These are phyloP conservation scores for Purshia tridentata DNA, from an alignment of 306 rosid genomes.

Conservation along the genomic window DNA sequence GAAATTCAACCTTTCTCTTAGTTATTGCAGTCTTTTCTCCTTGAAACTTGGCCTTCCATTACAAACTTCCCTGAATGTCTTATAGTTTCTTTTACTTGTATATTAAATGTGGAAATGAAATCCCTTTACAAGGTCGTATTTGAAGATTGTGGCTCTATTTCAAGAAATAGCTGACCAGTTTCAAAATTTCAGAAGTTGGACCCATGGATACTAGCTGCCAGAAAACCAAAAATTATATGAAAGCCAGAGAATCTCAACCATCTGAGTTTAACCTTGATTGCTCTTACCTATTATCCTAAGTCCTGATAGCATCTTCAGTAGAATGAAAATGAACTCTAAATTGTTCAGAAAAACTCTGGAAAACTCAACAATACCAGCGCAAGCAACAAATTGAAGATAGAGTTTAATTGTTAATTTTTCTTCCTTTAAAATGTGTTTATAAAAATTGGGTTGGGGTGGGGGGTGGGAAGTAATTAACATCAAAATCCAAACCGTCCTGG, in stretches of 20 bases:
- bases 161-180: neutral
- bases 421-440: too few species aligned
- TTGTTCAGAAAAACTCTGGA: too few species aligned
- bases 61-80: neutral
- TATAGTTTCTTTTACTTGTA: neutral
- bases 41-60: neutral
- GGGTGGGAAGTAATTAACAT: too few species aligned
- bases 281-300: neutral
- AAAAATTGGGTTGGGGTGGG: too few species aligned
- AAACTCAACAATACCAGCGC: too few species aligned
- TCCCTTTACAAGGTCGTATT: neutral
- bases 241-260: neutral
- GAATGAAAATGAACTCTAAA: too few species aligned
- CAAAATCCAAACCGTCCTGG: too few species aligned
- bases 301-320: neutral
- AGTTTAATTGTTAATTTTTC: too few species aligned
- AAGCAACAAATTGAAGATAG: too few species aligned
- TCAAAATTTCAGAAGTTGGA: neutral
- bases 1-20: neutral
- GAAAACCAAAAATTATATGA: neutral
- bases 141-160: neutral
- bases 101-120: neutral
- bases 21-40: neutral
- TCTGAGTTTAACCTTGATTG: neutral
- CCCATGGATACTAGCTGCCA: neutral